Base-by-base conservation (phyloP, 139 green algal species). In the Edaphochlamys debaryana region DNA sequence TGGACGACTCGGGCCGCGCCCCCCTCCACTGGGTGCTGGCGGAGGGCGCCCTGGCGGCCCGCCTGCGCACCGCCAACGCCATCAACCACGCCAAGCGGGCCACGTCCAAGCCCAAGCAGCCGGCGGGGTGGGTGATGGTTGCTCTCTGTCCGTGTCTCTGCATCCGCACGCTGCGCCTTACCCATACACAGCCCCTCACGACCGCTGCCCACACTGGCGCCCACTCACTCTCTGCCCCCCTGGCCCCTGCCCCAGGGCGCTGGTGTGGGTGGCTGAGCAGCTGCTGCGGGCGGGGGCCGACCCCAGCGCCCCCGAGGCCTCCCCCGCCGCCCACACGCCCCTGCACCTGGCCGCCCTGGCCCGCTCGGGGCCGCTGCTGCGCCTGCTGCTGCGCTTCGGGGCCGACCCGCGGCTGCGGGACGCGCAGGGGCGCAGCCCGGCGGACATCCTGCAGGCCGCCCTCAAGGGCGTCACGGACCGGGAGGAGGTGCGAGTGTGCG, bases 41-140 rank as follows among this genome's bases (percentile, higher is more conserved):
- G 63, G 71, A 82, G 37, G 81, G 64, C 20, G 70, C 56, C 17
- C 37, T n/a, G 15, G 71, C 62, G 13, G 34, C 34, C 29, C 19
- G 38, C 36, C 71, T 87, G 63, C 9, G 20, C 29, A 36, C 63
- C 6, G 81, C 81, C 63, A 82, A 87, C 62, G 32, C 30, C 36
- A 87, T 87, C 48, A 87, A 87, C 72, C 81, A 82, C 72, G 23
- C 56, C 71, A 87, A 87, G 71, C 50, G 77, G 50, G 71, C 71
- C 15, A 77, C 72, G 11, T 34, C 48, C 11, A 27, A 23, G 27
- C 71, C 71, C 27, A 87, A 82, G 72, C 63, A 82, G 48, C 19
- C 54, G 9, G 17, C 67, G 0, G 72, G 25, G 70, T 83, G 23
- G 45, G 45, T 54, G 45, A n/a, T n/a, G n/a, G n/a, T n/a, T n/a